Base-by-base conservation (phyloP, 148 eudicot genomes). In the Euryodendron excelsum region DNA sequence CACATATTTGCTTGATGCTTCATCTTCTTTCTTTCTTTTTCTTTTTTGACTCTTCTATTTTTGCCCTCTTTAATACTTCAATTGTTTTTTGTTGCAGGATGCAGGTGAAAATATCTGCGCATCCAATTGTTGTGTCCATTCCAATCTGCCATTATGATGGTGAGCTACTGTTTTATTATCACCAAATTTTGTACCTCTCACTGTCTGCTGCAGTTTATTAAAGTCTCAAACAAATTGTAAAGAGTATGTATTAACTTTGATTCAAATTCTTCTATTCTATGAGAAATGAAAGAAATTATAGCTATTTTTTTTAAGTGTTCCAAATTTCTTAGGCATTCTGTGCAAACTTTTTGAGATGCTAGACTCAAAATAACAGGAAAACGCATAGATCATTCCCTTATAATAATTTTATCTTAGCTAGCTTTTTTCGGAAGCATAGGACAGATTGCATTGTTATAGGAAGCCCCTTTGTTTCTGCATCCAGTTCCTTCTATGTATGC, bases 91-190 rank as follows among this genome's bases (percentile, higher is more conserved):
- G 20, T 71, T 70, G 75, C 92, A 94, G 98, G 92, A 92, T 94
- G 95, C 98, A 89, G 80, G 93, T 92, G 78, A 94, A 91, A 83
- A 73, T 89, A 80, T 75, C 85, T 41, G 66, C 85, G 7, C 95
- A 88, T 31, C 98, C 98, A 52, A 82, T 92, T 77, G 88, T 94
- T 74, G 88, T 94, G 73, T 87, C 96, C 18, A 69, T 90, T 76
- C 96, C 96, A 66, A 89, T 93, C 60, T 87, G 90, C 78, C 92
- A 93, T 76, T 81, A 84, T 76, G 98, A 90, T 73, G 86, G 98
- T 93, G 74, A 82, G 91, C 80, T 82, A 61, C 78, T 55, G 31
- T 41, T 13, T 31, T 37, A 25, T 41, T 53, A 14, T 30, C 23
- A 14, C 30, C 27, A 68, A n/a, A 18, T 48, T 10, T 50, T 45